These are phyloP conservation scores for Capronia americana DNA, from an alignment of 2,329 filamentous ascomycete genomes.

Conservation along the genomic window DNA sequence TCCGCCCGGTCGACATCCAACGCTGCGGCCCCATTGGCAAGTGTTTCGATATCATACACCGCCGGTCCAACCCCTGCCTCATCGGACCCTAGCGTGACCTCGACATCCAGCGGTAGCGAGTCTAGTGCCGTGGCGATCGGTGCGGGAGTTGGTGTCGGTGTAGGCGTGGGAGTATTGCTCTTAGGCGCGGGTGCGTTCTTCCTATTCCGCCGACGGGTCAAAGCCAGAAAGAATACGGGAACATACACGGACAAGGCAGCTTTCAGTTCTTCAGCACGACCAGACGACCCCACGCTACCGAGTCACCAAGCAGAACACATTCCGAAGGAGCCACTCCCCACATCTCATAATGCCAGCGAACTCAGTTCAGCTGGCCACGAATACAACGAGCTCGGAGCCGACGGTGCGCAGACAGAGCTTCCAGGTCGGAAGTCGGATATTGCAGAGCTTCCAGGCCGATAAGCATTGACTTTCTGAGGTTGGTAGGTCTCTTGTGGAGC, in stretches of 20 bases:
- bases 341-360: neutral
- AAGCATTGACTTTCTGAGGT: neutral
- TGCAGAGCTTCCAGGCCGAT: slow-evolving; percentile 3
- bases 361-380: slow-evolving; percentile 10
- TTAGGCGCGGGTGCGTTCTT: slow-evolving; percentile 1
- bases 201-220: neutral
- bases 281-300: neutral
- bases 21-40: neutral
- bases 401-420: neutral
- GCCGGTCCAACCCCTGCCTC: neutral
- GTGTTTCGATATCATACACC: neutral
- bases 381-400: slow-evolving; percentile 2
- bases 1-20: neutral
- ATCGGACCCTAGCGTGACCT: neutral
- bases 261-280: too few species aligned
- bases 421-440: neutral
- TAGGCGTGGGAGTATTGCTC: slow-evolving; percentile 14
- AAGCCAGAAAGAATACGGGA: neutral
- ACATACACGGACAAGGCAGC: neutral
- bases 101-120: neutral
- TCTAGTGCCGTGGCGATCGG: slow-evolving; percentile 16
- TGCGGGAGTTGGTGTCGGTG: slow-evolving; percentile 21
- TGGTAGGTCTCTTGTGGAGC: neutral
- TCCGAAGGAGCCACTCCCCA: neutral
- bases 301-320: neutral